These are phyloP conservation scores for Apiospora phragmitis DNA, from an alignment of 2,329 filamentous ascomycete species.

Conservation along the genomic window DNA sequence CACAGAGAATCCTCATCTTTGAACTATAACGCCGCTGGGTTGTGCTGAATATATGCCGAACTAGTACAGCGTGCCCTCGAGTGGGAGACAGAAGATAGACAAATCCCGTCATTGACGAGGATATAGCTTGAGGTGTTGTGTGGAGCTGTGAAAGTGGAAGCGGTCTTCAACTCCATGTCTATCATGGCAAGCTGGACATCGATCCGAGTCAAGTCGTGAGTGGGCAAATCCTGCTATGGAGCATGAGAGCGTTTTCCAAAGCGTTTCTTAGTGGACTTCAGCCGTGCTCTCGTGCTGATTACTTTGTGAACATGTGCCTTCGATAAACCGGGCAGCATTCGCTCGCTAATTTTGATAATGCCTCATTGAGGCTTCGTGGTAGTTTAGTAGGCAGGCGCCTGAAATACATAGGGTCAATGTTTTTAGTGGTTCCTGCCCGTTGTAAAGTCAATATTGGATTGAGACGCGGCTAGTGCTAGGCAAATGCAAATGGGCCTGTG, in stretches of 20 bases:
- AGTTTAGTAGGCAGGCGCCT: background rate
- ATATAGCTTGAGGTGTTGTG: background rate
- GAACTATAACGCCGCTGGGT: conserved; percentile 21
- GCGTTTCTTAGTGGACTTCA: background rate
- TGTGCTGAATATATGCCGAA: background rate
- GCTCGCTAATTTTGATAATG: background rate
- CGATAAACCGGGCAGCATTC: background rate
- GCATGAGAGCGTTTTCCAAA: background rate
- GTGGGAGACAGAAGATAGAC: background rate
- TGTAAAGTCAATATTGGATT: conserved; percentile 8
- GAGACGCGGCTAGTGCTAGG: background rate
- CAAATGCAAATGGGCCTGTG: background rate
- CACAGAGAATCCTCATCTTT: conserved; percentile 54
- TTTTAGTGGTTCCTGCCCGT: conserved; percentile 2
- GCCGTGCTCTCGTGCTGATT: background rate
- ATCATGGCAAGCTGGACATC: background rate
- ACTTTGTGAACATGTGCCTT: background rate
- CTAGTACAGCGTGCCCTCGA: background rate
- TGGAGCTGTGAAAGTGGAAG: background rate
- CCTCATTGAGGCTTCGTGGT: background rate
- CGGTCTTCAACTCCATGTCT: background rate
- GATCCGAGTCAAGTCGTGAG: background rate
- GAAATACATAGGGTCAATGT: no score
- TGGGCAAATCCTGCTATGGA: background rate
- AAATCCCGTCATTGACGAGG: background rate